phyloP scores from a whole-genome alignment of 805 yeast species.

The Pichia membranifaciens region DNA sequence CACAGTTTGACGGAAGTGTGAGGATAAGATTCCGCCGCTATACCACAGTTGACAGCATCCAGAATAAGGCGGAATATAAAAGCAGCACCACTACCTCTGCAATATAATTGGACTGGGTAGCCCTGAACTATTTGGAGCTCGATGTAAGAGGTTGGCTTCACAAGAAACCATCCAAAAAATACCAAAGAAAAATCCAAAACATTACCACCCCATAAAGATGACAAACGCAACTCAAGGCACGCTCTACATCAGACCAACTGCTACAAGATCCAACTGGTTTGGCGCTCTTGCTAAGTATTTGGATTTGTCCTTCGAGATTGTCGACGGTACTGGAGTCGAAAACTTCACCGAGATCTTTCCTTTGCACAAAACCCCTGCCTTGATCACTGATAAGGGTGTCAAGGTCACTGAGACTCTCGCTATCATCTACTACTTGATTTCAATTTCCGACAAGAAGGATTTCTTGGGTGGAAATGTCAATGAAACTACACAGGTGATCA shows the following conservation, averaged over 20 bases:
- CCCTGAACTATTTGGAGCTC: too few relatives aligned
- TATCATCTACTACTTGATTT: conserved; percentile 39
- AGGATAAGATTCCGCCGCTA: too few relatives aligned
- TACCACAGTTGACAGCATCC: too few relatives aligned
- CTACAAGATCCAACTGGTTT: conserved; percentile 32
- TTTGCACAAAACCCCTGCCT: conserved; percentile 55
- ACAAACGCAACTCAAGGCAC: conserved; percentile 20
- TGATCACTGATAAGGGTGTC: conserved; percentile 57
- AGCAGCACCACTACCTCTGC: too few relatives aligned
- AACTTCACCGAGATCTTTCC: conserved; percentile 53
- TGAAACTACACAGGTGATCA: conserved; percentile 58
- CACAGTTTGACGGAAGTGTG: too few relatives aligned
- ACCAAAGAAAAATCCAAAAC: neutral
- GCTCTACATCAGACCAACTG: conserved; percentile 12
- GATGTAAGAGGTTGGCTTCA: too few relatives aligned
- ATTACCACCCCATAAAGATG: neutral
- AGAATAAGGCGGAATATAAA: too few relatives aligned
- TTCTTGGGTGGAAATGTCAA: conserved; percentile 50
- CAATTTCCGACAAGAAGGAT: conserved; percentile 35
- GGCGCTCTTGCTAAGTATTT: conserved; percentile 47
- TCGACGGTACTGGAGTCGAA: conserved; percentile 32
- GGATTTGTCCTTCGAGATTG: conserved; percentile 47
- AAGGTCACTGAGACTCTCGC: conserved; percentile 63
- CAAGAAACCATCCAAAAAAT: neutral
- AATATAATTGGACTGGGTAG: too few relatives aligned